These are phyloP conservation scores for Zychaea mexicana DNA, from an alignment of 371 early-diverging fungal species.

Conservation along the genomic window DNA sequence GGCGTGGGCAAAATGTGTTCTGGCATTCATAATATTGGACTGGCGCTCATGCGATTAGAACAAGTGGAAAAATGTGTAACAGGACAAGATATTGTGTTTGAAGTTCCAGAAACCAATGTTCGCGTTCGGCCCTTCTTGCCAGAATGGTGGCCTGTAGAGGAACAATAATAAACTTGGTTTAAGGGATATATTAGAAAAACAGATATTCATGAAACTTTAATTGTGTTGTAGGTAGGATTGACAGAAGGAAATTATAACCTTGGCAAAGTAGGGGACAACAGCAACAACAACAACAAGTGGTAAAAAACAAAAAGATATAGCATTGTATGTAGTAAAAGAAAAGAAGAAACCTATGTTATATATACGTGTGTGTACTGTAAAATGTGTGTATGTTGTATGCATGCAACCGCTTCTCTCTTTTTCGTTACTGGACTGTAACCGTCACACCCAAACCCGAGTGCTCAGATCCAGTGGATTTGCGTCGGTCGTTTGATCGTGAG, in stretches of 20 bases:
- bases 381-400: not conserved
- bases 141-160: slow-evolving; percentile 58
- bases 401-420: too few species aligned
- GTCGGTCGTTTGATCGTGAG: not conserved
- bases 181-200: too few species aligned
- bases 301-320: too few species aligned
- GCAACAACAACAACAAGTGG: too few species aligned
- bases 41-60: slow-evolving; percentile 88
- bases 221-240: too few species aligned
- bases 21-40: slow-evolving; percentile 76
- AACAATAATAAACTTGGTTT: not conserved
- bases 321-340: too few species aligned
- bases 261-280: too few species aligned
- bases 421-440: slow-evolving; percentile 5
- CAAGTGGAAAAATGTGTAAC: slow-evolving; percentile 43
- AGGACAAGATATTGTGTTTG: slow-evolving; percentile 23
- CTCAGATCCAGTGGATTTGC: slow-evolving; percentile 4
- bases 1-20: slow-evolving; percentile 69
- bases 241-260: too few species aligned
- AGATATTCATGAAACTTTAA: too few species aligned
- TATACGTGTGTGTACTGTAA: too few species aligned
- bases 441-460: slow-evolving; percentile 2
- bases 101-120: slow-evolving; percentile 35
- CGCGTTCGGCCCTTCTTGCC: slow-evolving; percentile 56
- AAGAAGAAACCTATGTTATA: too few species aligned